Base-by-base conservation (phyloP, 108 stramenopile species). In the Fragilaria crotonensis region DNA sequence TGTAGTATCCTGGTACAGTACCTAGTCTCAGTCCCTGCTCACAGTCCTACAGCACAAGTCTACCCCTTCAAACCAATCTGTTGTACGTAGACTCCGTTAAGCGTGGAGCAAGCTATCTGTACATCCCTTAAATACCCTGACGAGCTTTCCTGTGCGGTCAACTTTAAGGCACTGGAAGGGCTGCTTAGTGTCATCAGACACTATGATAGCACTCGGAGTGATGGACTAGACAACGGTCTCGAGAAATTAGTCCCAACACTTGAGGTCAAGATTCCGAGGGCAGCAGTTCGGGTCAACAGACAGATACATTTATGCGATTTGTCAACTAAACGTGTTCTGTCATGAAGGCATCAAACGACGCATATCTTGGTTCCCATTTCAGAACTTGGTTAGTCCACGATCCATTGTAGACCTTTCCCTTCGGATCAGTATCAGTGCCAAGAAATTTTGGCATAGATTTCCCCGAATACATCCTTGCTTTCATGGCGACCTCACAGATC, bases 281-380 rank as follows among this genome's bases (percentile, higher is more conserved):
- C 36, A 14, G 36, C 7, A 41, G 14, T 41, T 11, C 11, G 7
- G 7, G 36, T 41, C 36, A 41, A 41, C 14, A 14, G 7, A 41
- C 14, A 11, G 7, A 7, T 41, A 41, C 36, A 11, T 41, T 41
- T 41, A 11, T 41, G 7, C 36, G 7, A 11, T 41, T 11, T 41
- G 7, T 7, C 7, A 14, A 41, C 36, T 41, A 41, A 41, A 11
- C 14, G 36, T 41, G 14, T 14, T 41, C 11, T 11, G 11, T 41
- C 90, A 92, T 88, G 62, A 92, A 92, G 26, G 64, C 66, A 57
- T 86, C 87, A 58, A 93, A 93, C 2, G 92, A 90, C 3, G 59
- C 44, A 72, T 82, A 93, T 45, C 25, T 76, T 5, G 92, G 86
- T 23, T 61, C 67, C 88, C 88, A 93, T n/a, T 80, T 31, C 59